Conservation (phyloP, 306 rosid species). For the Pyrus communis region DNA sequence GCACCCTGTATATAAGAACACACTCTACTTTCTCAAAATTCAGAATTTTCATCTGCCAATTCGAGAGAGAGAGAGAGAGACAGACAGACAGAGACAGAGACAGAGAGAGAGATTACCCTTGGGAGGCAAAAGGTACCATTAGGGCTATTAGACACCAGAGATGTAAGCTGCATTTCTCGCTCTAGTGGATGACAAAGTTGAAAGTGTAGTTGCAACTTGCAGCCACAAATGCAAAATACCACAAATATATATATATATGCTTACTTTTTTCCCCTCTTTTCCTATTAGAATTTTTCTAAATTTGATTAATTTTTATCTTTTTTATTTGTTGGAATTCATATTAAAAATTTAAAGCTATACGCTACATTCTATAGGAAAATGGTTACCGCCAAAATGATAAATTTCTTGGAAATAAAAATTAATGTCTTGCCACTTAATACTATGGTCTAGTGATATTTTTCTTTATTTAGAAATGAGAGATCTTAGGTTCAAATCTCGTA, state of each 20-base stretch:
- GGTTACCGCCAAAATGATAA: too few relatives aligned
- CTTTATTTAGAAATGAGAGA: fast-evolving
- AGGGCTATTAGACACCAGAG: conserved; percentile 14
- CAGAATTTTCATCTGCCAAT: neutral
- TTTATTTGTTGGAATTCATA: neutral
- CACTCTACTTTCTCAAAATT: neutral
- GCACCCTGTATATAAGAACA: conserved; percentile 16
- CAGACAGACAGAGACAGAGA: neutral
- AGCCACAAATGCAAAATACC: too few relatives aligned
- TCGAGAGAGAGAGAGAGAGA: neutral
- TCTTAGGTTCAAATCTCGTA: too few relatives aligned
- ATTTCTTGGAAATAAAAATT: too few relatives aligned
- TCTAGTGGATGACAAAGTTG: neutral
- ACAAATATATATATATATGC: too few relatives aligned
- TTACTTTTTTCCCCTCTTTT: too few relatives aligned
- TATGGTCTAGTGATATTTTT: fast-evolving
- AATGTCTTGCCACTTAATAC: fast-evolving
- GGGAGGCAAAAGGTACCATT: conserved; percentile 8
- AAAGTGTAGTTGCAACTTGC: neutral
- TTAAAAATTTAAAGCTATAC: too few relatives aligned
- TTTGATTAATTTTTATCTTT: neutral
- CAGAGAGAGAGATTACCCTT: conserved; percentile 28
- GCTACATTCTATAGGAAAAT: too few relatives aligned
- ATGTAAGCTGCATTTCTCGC: conserved; percentile 34
- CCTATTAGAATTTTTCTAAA: too few relatives aligned